Conservation (phyloP, 371 early-diverging fungal species). For the Haplosporangium sp. region DNA sequence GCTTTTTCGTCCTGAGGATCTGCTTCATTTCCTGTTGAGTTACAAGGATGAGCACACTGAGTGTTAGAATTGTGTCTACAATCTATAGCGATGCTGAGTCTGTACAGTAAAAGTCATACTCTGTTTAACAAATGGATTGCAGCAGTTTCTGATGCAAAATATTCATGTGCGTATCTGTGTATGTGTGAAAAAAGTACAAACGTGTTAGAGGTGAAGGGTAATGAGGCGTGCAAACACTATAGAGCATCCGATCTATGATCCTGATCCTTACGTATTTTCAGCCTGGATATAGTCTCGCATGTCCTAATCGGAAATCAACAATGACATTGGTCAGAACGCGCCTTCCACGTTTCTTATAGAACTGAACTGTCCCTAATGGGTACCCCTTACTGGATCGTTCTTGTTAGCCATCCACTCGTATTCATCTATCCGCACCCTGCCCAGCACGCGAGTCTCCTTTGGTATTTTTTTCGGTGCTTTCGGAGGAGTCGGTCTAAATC, state of each 20-base stretch:
- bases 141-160: slow-evolving; percentile 49
- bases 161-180: slow-evolving; percentile 53
- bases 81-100: background rate
- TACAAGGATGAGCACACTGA: too few relatives aligned
- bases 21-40: slow-evolving; percentile 65
- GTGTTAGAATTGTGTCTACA: background rate
- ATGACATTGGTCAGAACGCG: background rate
- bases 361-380: too few relatives aligned
- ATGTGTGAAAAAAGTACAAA: background rate
- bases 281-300: slow-evolving; percentile 63
- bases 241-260: slow-evolving; percentile 1
- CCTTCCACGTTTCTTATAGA: background rate
- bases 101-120: slow-evolving; percentile 4
- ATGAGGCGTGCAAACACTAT: background rate
- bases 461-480: slow-evolving; percentile 58
- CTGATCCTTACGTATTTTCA: slow-evolving; percentile 66
- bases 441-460: slow-evolving; percentile 59
- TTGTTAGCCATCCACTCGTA: slow-evolving; percentile 72
- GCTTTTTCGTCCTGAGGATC: slow-evolving; percentile 58
- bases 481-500: slow-evolving; percentile 44
- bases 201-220: background rate
- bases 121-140: slow-evolving; percentile 49
- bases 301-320: slow-evolving; percentile 40
- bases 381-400: slow-evolving; percentile 59
- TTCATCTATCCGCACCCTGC: slow-evolving; percentile 59